Evolutionary conservation across 2,329 filamentous ascomycete genomes (phyloP), one percentile per base, ranked within the genome.

Genomic region (Macrophomina tecta): DNA sequence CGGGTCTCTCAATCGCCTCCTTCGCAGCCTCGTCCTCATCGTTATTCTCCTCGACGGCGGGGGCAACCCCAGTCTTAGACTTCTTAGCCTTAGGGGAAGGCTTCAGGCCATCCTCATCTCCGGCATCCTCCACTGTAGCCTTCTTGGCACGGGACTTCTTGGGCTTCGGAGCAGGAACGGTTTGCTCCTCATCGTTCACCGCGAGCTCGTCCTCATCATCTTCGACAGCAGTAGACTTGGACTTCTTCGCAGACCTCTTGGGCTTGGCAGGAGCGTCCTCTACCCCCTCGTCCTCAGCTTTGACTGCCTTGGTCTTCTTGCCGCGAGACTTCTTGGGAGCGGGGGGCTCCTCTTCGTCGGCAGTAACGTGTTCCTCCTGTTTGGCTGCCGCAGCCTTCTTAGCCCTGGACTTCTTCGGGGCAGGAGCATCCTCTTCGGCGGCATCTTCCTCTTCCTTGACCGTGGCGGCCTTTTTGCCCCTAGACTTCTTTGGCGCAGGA

Each of bases 131-230:
- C 32, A 45, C 42, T 5, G 67, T 68, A 7, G 73, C 69, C 69
- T 81, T 81, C 72, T 82, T 82, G 36, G 66, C 71, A 14, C 69
- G 69, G 28, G 70, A 70, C 56, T 76, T 79, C 69, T 78, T 78
- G 18, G 72, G 73, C 38, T 76, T 76, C 45, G 77, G 69, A 56
- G 74, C 69, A 18, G 76, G 75, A 14, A 72, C 72, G 38, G 74
- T 73, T 9, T 77, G 74, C 18, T 74, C 74, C 34, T 72, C 70
- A 6, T 64, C 69, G 28, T 72, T 70, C 32, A 69, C 69, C n/a
- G 28, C 52, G 46, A 62, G 58, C 23, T 70, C 68, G 16, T 71
- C 69, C 30, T 72, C 74, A 16, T 73, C 77, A 16, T 75, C 77
- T 68, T 75, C 75, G 48, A 70, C 73, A 18, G 48, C 40, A 23